Evolutionary conservation across 1,139 yeast species (phyloP), one percentile per base, ranked within the genome.

Genomic region (Suhomyces coccinellae): DNA sequence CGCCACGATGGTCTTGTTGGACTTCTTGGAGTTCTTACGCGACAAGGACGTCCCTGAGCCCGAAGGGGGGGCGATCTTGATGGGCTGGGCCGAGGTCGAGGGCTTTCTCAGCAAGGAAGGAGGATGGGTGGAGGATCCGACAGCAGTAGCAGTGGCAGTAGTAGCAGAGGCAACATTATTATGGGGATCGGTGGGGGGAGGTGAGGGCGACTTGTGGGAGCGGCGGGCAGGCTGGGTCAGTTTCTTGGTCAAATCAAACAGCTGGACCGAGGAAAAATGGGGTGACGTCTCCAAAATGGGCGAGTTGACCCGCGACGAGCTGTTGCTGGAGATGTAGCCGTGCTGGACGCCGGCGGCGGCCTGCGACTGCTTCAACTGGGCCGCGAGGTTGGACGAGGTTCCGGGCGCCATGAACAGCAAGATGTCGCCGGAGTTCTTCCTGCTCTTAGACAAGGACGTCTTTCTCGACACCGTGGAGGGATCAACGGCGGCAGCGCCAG

Each of bases 1-100:
- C 17, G 73, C 75, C 22, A 74, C 76, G n/a, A 61, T 51, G 11
- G 62, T 57, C 39, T 62, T 61, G 44, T 59, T 58, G 13, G 61
- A 55, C 46, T 54, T 55, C 31, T 57, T 60, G 40, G 50, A 43
- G 34, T 45, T 43, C 20, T 33, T 47, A 6, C 49, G 34, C 15
- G 52, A 44, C 9, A 49, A 15, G 12, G 27, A 40, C 26, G 20
- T 12, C 38, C 12, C 15, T 12, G 29, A 6, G n/a, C 24, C 24
- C 24, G 42, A 16, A 14, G 42, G 45, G 10, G 38, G 15, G 15
- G 22, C 28, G 31, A 39, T 46, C 22, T 46, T 40, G 11, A 42
- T 42, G 15, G 48, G 48, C n/a, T 41, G 47, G 4, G 44, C 13
- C 11, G 37, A 13, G 11, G 47, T 45, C n/a, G 57, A 44, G 3